Evolutionary conservation across 2,329 filamentous ascomycete species (phyloP).

Genomic region (Cordyceps javanica): DNA sequence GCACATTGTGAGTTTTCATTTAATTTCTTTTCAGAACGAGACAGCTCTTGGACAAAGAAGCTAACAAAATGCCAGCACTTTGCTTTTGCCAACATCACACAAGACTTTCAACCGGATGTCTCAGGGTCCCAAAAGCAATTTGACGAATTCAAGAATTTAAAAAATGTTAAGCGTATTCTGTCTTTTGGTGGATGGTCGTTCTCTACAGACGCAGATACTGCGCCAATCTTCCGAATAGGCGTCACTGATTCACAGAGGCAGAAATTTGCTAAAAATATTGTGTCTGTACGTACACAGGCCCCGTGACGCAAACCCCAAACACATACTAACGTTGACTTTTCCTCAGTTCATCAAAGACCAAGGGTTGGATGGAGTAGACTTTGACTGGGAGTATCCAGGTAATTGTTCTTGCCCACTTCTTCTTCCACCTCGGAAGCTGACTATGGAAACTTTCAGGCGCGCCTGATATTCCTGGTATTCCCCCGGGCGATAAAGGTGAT

Average conservation of each 20-base stretch:
- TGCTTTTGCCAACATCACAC: slow-evolving; percentile 19
- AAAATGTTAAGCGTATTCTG: slow-evolving; percentile 28
- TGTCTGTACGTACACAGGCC: not conserved
- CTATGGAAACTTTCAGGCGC: not conserved
- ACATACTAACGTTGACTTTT: too few species aligned
- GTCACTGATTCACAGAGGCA: slow-evolving; percentile 23
- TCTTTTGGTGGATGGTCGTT: slow-evolving; percentile 41
- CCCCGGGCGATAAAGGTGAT: slow-evolving; percentile 19
- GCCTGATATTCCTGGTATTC: slow-evolving; percentile 23
- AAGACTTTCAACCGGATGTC: slow-evolving; percentile 19
- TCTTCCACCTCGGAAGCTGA: not conserved
- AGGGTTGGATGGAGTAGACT: slow-evolving; percentile 27
- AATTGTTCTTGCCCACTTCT: not conserved
- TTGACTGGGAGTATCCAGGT: slow-evolving; percentile 23
- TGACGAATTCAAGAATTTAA: slow-evolving; percentile 19
- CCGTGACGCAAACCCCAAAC: too few species aligned
- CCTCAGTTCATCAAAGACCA: slow-evolving; percentile 28
- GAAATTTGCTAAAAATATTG: slow-evolving; percentile 24
- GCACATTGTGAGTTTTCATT: not conserved
- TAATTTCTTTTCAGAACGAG: not conserved
- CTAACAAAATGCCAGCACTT: slow-evolving; percentile 19
- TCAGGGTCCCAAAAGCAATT: slow-evolving; percentile 21
- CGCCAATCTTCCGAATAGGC: slow-evolving; percentile 29
- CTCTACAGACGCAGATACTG: slow-evolving; percentile 29
- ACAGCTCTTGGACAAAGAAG: slow-evolving; percentile 14